Conservation (phyloP, 305 asterid genomes). For the Euphrasia arctica region DNA sequence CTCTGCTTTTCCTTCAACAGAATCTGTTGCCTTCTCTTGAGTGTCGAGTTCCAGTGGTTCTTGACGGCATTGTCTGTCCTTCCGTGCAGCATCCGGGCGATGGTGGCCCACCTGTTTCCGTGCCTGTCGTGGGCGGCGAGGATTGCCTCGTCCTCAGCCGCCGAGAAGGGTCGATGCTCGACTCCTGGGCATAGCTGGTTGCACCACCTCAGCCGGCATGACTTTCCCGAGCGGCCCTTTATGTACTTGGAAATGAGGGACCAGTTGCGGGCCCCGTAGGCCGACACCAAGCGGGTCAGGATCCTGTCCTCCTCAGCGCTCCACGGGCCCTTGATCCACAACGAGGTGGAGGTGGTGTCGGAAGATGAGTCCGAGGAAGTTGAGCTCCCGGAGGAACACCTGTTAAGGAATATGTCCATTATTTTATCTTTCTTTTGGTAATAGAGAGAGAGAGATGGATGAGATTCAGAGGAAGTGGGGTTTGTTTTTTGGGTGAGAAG, state of each 20-base stretch:
- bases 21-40: conserved; percentile 8
- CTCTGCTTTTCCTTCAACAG: conserved; percentile 4
- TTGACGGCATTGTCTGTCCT: conserved; percentile 73
- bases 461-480: too few species aligned
- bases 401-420: conserved; percentile 24
- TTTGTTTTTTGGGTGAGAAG: conserved; percentile 7
- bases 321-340: conserved; percentile 72
- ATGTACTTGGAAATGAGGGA: neutral
- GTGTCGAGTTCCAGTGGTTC: conserved; percentile 74
- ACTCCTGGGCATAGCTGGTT: conserved; percentile 47
- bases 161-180: conserved; percentile 69
- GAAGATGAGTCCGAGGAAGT: conserved; percentile 45
- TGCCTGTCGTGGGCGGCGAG: conserved; percentile 57
- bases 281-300: conserved; percentile 51
- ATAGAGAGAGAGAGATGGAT: too few species aligned
- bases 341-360: conserved; percentile 25
- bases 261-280: conserved; percentile 16
- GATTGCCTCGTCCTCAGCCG: conserved; percentile 57
- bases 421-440: too few species aligned
- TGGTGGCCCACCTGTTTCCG: conserved; percentile 79
- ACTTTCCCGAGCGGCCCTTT: conserved; percentile 23
- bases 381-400: conserved; percentile 46
- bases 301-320: conserved; percentile 76
- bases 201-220: conserved; percentile 58
- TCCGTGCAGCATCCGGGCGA: conserved; percentile 63